Percentiles rank a stretch among this genome's conserved stretches.
Evolutionary conservation across 768 basidiomycete species (phyloP).

Genomic region (Lyophyllum atratum): DNA sequence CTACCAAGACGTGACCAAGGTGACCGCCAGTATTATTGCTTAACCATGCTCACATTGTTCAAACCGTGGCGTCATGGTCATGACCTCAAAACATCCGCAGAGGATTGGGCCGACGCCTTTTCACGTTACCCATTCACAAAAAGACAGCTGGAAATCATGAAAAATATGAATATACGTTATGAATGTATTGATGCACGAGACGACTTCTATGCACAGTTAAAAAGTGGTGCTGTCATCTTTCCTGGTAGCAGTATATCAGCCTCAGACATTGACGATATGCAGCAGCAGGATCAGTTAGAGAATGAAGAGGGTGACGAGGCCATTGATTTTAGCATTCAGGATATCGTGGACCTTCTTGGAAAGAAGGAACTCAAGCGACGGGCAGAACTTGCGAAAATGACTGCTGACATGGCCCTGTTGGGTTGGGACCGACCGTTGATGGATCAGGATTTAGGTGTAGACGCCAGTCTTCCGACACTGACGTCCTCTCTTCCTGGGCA

Average conservation of each 20-base stretch:
- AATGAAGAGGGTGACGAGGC: background rate
- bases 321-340: background rate
- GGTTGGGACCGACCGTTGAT: conserved; percentile 2
- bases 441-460: background rate
- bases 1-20: conserved; percentile 1
- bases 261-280: background rate
- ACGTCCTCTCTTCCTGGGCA: background rate
- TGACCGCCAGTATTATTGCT: background rate
- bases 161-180: conserved; percentile 4
- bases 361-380: background rate
- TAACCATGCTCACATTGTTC: background rate
- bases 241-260: background rate
- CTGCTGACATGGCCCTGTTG: background rate
- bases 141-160: background rate
- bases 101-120: background rate
- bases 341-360: background rate
- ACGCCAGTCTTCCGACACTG: background rate
- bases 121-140: background rate
- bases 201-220: conserved; percentile 1
- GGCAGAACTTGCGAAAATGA: background rate
- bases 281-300: background rate
- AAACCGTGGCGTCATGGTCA: background rate
- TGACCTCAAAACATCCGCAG: background rate
- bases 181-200: conserved; percentile 1
- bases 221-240: background rate